Conservation (phyloP, 1,139 yeast species). For the Groenewaldozyma auringiensis region DNA sequence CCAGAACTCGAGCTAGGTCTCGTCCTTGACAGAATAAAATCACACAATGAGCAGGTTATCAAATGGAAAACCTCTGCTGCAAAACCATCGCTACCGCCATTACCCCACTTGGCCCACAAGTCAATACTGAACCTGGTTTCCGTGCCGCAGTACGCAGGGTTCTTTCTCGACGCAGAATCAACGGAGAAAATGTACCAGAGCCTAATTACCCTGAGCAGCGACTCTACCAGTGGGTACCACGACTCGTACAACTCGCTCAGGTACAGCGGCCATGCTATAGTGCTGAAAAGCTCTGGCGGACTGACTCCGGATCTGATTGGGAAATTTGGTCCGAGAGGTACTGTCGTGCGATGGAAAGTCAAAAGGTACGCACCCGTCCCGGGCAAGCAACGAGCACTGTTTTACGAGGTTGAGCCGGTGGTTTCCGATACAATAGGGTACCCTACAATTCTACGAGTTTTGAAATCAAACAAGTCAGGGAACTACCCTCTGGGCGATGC, state of each 20-base stretch:
- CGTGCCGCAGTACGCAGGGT: slow-evolving; percentile 3
- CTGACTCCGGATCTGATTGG: neutral
- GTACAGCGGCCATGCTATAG: neutral
- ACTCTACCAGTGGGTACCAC: neutral
- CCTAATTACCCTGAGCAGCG: slow-evolving; percentile 6
- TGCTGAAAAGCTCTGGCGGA: neutral
- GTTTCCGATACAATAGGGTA: neutral
- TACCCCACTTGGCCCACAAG: neutral
- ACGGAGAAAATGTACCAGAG: neutral
- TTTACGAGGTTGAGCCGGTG: neutral
- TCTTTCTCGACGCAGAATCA: slow-evolving; percentile 1
- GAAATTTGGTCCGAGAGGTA: slow-evolving; percentile 1
- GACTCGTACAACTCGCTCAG: neutral
- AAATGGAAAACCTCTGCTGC: neutral
- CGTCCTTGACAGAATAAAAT: neutral
- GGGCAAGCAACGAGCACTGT: neutral
- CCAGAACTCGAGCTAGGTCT: slow-evolving; percentile 1
- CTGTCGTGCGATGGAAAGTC: neutral
- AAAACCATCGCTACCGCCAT: no score
- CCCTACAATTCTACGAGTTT: neutral
- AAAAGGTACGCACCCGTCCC: neutral
- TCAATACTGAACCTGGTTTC: neutral
- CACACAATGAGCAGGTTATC: slow-evolving; percentile 2
- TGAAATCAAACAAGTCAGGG: neutral
- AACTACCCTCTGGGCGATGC: neutral